Base-by-base conservation (phyloP, 2,329 filamentous ascomycete species). In the Xylariales sp. region DNA sequence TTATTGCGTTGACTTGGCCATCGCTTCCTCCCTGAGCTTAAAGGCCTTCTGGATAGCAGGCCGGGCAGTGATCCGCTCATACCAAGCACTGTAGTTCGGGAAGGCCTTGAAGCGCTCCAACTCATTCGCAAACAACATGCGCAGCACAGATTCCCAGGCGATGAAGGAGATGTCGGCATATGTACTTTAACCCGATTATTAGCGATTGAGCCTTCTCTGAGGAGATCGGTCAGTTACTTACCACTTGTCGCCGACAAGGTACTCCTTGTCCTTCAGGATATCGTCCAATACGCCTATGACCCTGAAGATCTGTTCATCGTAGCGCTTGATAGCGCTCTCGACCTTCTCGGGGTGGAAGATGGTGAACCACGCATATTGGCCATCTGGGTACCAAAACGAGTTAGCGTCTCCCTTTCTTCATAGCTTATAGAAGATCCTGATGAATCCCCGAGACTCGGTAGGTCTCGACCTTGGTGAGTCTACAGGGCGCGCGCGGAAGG, bases 161-260 rank as follows among this genome's bases (percentile, higher is more conserved):
- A 61, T 44, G 38, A 64, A 65, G 37, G 49, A 45, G 5, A 64
- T 45, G 34, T 65, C 62, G 42, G 54, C 60, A 29, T 63, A 64
- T 10, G 60, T 46, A 6, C 43, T 49, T 11, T 3, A 21, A 29
- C n/a, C n/a, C 22, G 20, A 4, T 7, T 10, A 32, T 32, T 16
- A 32, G 24, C 8, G 24, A 8, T 27, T 27, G 8, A n/a, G 15
- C 16, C 20, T 12, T 24, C 16, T 12, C 18, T 25, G 28, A 29
- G n/a, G 15, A 21, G 35, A 28, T 37, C 31, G 31, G 18, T 31
- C 35, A 42, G 32, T 31, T 14, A 48, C 56, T 43, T 51, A 62
- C 60, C 49, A 51, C 37, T 61, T 63, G 34, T 59, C 49, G n/a
- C 58, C 60, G 8, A 63, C 56, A 18, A 65, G 59, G 25, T 59